phyloP scores from a whole-genome alignment of 768 basidiomycete species.

The Pisolithus sp. region DNA sequence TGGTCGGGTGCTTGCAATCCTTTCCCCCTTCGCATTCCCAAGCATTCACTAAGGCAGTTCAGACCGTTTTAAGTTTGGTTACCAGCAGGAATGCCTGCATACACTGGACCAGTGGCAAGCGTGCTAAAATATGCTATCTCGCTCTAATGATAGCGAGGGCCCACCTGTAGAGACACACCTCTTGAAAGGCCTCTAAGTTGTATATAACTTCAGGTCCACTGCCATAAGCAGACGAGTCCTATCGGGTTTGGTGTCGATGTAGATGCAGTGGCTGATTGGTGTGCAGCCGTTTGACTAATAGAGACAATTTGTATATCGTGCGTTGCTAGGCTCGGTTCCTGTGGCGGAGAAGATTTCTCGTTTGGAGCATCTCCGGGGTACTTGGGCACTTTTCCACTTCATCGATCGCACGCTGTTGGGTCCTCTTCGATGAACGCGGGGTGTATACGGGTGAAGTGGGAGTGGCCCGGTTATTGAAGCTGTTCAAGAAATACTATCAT shows the following conservation, averaged over 20 bases:
- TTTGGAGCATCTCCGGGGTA: constrained; percentile 60
- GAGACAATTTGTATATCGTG: too few species aligned
- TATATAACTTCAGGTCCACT: not conserved
- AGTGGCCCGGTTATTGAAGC: constrained; percentile 56
- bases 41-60: too few species aligned
- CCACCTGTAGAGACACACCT: not conserved
- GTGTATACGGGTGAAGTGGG: constrained; percentile 75
- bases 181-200: not conserved
- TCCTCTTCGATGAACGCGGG: constrained; percentile 33
- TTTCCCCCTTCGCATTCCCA: too few species aligned
- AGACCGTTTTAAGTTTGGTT: too few species aligned
- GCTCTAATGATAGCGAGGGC: too few species aligned
- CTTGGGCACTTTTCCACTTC: not conserved
- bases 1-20: too few species aligned
- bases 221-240: constrained; percentile 51
- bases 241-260: constrained; percentile 67
- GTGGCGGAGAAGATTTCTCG: constrained; percentile 72
- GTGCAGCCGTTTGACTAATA: not conserved
- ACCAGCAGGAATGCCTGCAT: too few species aligned
- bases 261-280: constrained; percentile 75
- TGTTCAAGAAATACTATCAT: constrained; percentile 64
- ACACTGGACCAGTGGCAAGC: too few species aligned
- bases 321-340: constrained; percentile 53
- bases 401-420: not conserved
- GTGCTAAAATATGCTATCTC: too few species aligned